Evolutionary conservation across 768 basidiomycete species (phyloP), one percentile per base, ranked within the genome.

Genomic region (Cystobasidium onofrii): DNA sequence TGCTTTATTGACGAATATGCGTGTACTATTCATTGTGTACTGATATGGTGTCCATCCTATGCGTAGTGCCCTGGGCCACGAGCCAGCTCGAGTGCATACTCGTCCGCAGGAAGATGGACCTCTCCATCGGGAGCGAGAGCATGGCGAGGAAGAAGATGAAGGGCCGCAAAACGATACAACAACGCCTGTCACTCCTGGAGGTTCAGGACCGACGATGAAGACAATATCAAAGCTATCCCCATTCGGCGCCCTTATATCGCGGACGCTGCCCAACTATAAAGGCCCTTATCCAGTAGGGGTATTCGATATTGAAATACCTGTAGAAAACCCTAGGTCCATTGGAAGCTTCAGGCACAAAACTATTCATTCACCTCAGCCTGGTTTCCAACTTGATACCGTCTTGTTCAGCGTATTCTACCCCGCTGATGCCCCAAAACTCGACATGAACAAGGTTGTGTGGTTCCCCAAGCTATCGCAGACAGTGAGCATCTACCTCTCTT

Each of bases 201-300:
- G 55, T 12, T 31, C 43, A 46, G 65, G 65, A 31, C 69, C 69
- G 1, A 44, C 55, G 7, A 23, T 71, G 25, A 33, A 46, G 41
- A 71, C 69, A 18, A 36, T 71, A 31, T 71, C 69, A 7, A 31
- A 55, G 64, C 78, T 74, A 23, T 77, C 77, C 18, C 76, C 78
- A 6, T 80, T 77, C 55, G 79, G 79, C 20, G 78, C 79, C 7
- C 75, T 81, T 20, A 77, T 82, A 61, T 78, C 76, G 18, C 63
- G 81, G 23, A 80, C 79, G 1, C 74, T 82, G 12, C 82, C 81
- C 0, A 39, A 75, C 1, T 81, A 83, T 71, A 77, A 72, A 29
- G 82, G 82, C 31, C 67, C 43, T 20, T 78, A 80, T 64, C 50
- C 66, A 0, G 81, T 82, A n/a, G 81, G 82, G 13, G 79, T 82